Evolutionary conservation across 768 basidiomycete species (phyloP).

Genomic region (Collybiopsis luxurians): DNA sequence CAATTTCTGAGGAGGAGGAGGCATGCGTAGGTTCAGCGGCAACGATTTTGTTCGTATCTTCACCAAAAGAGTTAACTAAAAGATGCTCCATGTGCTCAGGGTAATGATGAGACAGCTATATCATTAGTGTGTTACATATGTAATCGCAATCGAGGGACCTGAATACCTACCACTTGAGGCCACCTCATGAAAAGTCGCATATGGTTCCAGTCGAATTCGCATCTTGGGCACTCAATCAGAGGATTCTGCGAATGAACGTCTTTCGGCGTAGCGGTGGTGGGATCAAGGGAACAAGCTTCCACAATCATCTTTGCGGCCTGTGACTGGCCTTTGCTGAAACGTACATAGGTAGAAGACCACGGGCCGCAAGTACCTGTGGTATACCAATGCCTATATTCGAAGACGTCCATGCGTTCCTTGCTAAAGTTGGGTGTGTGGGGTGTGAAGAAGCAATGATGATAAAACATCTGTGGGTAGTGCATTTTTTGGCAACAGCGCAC

Average conservation of each 20-base stretch:
- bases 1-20: not conserved
- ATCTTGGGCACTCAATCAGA: not conserved
- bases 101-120: not conserved
- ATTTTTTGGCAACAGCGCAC: not conserved
- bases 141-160: not conserved
- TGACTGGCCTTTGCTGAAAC: not conserved
- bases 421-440: not conserved
- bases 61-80: not conserved
- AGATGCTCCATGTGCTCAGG: no score
- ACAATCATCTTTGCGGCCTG: not conserved
- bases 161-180: not conserved
- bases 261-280: not conserved
- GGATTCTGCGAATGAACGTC: not conserved
- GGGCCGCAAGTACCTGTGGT: not conserved
- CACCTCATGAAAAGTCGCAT: not conserved
- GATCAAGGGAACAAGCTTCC: not conserved
- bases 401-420: not conserved
- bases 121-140: not conserved
- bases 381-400: not conserved
- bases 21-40: not conserved
- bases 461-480: conserved; percentile 2
- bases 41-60: not conserved
- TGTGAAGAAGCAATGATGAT: not conserved
- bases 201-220: not conserved
- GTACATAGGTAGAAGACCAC: not conserved